phyloP scores from a whole-genome alignment of 306 rosid species.

The Neltuma alba region DNA sequence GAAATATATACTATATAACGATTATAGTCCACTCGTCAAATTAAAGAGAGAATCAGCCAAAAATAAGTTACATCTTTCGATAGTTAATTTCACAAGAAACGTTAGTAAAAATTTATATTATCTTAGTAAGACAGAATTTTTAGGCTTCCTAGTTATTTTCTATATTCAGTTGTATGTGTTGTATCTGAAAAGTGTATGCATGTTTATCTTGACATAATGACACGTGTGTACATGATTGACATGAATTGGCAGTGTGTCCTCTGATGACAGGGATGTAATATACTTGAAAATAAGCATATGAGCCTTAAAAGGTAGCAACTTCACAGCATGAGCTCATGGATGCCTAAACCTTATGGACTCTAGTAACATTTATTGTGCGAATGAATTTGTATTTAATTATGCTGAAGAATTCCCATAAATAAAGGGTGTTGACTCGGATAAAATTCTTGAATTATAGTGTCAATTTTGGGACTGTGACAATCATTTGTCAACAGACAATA shows the following conservation, averaged over 20 bases:
- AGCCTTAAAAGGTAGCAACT: background rate
- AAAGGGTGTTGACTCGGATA: background rate
- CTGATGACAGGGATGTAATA: background rate
- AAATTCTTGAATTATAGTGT: slow-evolving; percentile 12
- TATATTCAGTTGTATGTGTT: background rate
- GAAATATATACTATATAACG: background rate
- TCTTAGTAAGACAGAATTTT: background rate
- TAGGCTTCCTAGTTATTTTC: background rate
- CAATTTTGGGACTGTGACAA: slow-evolving; percentile 8
- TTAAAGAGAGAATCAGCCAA: background rate
- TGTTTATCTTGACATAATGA: background rate
- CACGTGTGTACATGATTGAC: background rate
- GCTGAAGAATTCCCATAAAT: background rate
- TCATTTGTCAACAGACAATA: slow-evolving; percentile 12
- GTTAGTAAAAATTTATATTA: background rate
- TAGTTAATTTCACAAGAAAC: background rate
- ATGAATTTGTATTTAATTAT: background rate
- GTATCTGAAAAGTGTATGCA: background rate
- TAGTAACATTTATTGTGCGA: background rate
- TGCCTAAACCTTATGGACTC: background rate
- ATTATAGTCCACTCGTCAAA: background rate
- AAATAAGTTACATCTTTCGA: background rate
- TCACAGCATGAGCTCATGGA: background rate
- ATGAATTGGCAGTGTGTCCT: background rate
- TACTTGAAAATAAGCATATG: background rate